Percentiles rank a stretch among this genome's conserved stretches.
Evolutionary conservation across 805 yeast species (phyloP).

Genomic region (Metschnikowia hibisci): DNA sequence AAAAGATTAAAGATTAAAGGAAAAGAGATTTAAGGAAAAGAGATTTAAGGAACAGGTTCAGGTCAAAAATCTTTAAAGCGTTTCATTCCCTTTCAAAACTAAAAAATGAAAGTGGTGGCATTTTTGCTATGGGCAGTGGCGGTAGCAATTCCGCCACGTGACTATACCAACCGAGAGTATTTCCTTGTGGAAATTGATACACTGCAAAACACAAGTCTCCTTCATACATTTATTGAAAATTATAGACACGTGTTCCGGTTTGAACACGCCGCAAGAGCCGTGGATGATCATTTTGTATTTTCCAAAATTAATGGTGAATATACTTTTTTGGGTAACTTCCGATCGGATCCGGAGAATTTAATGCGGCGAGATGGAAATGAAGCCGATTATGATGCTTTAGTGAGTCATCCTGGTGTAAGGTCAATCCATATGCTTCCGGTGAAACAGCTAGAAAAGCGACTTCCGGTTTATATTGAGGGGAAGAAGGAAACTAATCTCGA

Average conservation of each 20-base stretch:
- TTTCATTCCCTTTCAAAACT: background rate
- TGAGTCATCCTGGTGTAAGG: conserved; percentile 29
- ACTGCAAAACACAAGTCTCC: conserved; percentile 19
- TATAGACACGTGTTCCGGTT: conserved; percentile 40
- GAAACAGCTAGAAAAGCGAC: conserved; percentile 49
- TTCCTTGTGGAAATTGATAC: conserved; percentile 58
- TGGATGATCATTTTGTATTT: conserved; percentile 63
- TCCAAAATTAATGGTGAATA: conserved; percentile 43
- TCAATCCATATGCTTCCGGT: conserved; percentile 56
- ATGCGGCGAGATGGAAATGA: conserved; percentile 28
- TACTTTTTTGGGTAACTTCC: conserved; percentile 34
- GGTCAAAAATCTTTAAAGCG: too few species aligned
- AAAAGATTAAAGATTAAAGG: too few species aligned
- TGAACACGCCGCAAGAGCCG: conserved; percentile 63
- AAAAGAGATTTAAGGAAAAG: too few species aligned
- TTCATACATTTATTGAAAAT: conserved; percentile 30
- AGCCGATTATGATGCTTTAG: conserved; percentile 23
- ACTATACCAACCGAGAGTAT: conserved; percentile 51
- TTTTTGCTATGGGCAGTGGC: conserved; percentile 9
- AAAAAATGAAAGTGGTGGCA: conserved; percentile 11
- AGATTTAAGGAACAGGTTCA: too few species aligned
- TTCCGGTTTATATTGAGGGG: conserved; percentile 46
- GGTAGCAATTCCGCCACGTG: conserved; percentile 25
- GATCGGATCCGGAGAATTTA: conserved; percentile 24
- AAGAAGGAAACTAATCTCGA: conserved; percentile 3